Conservation (phyloP, 2,329 filamentous ascomycete genomes). For the Exutisphaerella laricina region DNA sequence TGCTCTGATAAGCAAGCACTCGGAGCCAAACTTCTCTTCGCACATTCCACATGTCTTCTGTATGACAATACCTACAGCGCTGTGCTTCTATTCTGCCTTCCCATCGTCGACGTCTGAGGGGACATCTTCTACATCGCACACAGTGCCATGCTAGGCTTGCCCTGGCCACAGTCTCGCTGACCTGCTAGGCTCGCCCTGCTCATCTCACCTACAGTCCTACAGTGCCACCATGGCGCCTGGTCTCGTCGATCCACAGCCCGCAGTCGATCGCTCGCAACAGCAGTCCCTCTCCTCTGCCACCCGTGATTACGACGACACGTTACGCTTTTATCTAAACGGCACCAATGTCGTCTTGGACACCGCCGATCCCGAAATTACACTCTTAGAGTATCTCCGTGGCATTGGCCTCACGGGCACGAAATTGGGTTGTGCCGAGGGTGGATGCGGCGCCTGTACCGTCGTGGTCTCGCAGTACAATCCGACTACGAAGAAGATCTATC, state of each 20-base stretch:
- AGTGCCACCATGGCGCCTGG: conserved; percentile 52
- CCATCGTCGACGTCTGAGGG: too few relatives aligned
- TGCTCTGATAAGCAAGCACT: too few relatives aligned
- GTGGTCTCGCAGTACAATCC: conserved; percentile 92
- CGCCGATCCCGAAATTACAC: conserved; percentile 83
- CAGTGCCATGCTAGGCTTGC: too few relatives aligned
- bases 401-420: conserved; percentile 95
- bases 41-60: too few relatives aligned
- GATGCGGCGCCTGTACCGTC: conserved; percentile 93
- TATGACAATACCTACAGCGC: too few relatives aligned
- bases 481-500: conserved; percentile 86
- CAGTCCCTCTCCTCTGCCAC: conserved; percentile 58
- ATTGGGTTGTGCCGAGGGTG: conserved; percentile 91
- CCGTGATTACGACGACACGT: conserved; percentile 73
- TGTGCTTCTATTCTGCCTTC: too few relatives aligned
- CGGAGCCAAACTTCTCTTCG: too few relatives aligned
- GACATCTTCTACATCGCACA: not conserved
- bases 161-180: too few relatives aligned
- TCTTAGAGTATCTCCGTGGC: conserved; percentile 87
- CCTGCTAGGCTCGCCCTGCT: too few relatives aligned
- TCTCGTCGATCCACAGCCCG: conserved; percentile 47
- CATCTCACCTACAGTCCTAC: not conserved
- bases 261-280: conserved; percentile 42
- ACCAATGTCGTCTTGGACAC: conserved; percentile 81
- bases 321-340: conserved; percentile 92